These are phyloP conservation scores for Yamadazyma dushanensis DNA, from an alignment of 1,139 yeast species.

Conservation along the genomic window DNA sequence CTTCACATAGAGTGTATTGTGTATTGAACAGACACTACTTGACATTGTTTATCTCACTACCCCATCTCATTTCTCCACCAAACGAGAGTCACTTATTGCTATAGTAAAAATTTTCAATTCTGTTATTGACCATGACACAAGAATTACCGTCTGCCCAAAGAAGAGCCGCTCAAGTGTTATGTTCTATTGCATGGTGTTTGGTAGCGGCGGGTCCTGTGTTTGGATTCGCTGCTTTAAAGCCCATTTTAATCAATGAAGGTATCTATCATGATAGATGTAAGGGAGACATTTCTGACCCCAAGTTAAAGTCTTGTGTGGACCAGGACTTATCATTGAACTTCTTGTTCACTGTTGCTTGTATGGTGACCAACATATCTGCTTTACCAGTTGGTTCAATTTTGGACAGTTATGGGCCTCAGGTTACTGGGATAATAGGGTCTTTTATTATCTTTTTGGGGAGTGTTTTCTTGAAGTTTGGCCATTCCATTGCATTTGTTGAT, in stretches of 20 bases:
- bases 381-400: slow-evolving; percentile 77
- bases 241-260: slow-evolving; percentile 72
- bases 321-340: slow-evolving; percentile 82
- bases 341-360: slow-evolving; percentile 84
- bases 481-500: slow-evolving; percentile 27
- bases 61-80: too few relatives aligned
- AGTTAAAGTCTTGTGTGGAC: slow-evolving; percentile 48
- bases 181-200: slow-evolving; percentile 85
- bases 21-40: too few relatives aligned
- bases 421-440: slow-evolving; percentile 77
- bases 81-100: too few relatives aligned
- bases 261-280: slow-evolving; percentile 68
- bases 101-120: too few relatives aligned
- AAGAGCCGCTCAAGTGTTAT: slow-evolving; percentile 33
- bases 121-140: slow-evolving; percentile 3
- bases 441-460: slow-evolving; percentile 55
- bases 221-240: slow-evolving; percentile 93
- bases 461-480: slow-evolving; percentile 42
- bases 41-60: too few relatives aligned
- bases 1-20: too few relatives aligned
- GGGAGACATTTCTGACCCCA: slow-evolving; percentile 9
- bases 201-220: slow-evolving; percentile 92
- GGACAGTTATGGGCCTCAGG: slow-evolving; percentile 77
- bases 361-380: slow-evolving; percentile 81
- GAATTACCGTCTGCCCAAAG: slow-evolving; percentile 15